These are phyloP conservation scores for Pseudogymnoascus pannorum DNA, from an alignment of 2,329 filamentous ascomycete species.

Conservation along the genomic window DNA sequence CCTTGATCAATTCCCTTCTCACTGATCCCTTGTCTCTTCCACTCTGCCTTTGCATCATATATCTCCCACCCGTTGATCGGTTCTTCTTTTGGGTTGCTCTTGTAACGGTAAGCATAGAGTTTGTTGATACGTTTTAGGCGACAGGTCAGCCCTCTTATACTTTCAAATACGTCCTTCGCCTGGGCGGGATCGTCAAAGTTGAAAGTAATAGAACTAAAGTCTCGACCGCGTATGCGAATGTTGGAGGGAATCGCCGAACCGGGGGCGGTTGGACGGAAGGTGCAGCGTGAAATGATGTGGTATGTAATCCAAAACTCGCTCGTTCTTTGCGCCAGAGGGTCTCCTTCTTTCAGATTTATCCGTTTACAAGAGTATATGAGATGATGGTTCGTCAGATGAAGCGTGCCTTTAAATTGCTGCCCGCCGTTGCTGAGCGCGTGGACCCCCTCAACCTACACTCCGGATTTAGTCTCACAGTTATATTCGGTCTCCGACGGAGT, in stretches of 20 bases:
- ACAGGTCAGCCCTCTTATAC: slow-evolving; percentile 73
- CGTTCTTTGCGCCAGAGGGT: slow-evolving; percentile 36
- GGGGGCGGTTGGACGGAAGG: slow-evolving; percentile 64
- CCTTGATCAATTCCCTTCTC: slow-evolving; percentile 69
- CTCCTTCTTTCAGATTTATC: slow-evolving; percentile 27
- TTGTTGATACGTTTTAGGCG: slow-evolving; percentile 77
- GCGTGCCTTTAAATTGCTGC: slow-evolving; percentile 47
- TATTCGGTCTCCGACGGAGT: background rate
- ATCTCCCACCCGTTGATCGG: slow-evolving; percentile 72
- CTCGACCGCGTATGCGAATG: slow-evolving; percentile 80
- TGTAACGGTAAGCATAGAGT: slow-evolving; percentile 84
- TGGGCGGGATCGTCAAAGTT: slow-evolving; percentile 69
- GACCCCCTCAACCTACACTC: slow-evolving; percentile 49
- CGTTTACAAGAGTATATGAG: slow-evolving; percentile 32
- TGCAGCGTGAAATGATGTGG: slow-evolving; percentile 79
- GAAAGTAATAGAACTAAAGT: slow-evolving; percentile 91
- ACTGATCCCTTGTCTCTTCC: slow-evolving; percentile 78
- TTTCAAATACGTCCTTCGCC: slow-evolving; percentile 81
- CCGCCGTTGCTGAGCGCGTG: slow-evolving; percentile 53
- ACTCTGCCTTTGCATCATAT: slow-evolving; percentile 82
- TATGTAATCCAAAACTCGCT: slow-evolving; percentile 90
- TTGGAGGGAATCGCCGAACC: slow-evolving; percentile 66
- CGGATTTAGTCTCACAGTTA: slow-evolving; percentile 14
- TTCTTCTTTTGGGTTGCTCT: slow-evolving; percentile 65
- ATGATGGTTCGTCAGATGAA: slow-evolving; percentile 58